phyloP scores from a whole-genome alignment of 2,329 filamentous ascomycete genomes.

The Diaporthe citriasiana region DNA sequence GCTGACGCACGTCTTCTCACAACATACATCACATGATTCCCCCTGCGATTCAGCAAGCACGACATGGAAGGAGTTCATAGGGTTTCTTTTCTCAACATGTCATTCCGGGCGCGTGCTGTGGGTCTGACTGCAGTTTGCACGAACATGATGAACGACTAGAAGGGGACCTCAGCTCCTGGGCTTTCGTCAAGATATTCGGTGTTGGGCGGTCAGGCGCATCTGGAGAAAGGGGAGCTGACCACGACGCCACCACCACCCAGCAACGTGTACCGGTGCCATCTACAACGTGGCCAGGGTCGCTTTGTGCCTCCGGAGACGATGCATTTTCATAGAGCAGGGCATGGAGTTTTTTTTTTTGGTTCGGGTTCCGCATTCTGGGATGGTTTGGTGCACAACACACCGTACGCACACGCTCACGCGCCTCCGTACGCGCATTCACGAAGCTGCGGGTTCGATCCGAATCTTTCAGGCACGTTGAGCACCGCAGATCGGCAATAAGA shows the following conservation, averaged over 20 bases:
- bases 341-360: constrained; percentile 38
- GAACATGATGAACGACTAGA: constrained; percentile 38
- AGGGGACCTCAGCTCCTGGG: constrained; percentile 28
- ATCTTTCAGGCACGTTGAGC: constrained; percentile 19
- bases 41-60: constrained; percentile 31
- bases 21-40: constrained; percentile 37
- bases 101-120: constrained; percentile 31
- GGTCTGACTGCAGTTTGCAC: constrained; percentile 25
- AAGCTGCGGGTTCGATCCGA: constrained; percentile 20
- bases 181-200: constrained; percentile 28
- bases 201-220: constrained; percentile 39
- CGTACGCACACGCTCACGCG: neutral
- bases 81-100: constrained; percentile 30
- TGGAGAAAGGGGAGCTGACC: constrained; percentile 26
- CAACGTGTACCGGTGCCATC: constrained; percentile 10
- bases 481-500: constrained; percentile 10
- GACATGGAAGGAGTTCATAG: constrained; percentile 41
- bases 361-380: constrained; percentile 38
- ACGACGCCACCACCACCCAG: constrained; percentile 23
- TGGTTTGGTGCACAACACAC: constrained; percentile 37
- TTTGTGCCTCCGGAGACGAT: constrained; percentile 32
- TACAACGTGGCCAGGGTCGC: constrained; percentile 16
- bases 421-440: constrained; percentile 5
- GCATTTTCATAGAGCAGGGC: constrained; percentile 41
- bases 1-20: constrained; percentile 24